Evolutionary conservation across 108 stramenopile genomes (phyloP).

Genomic region (Nitzschia sp.): DNA sequence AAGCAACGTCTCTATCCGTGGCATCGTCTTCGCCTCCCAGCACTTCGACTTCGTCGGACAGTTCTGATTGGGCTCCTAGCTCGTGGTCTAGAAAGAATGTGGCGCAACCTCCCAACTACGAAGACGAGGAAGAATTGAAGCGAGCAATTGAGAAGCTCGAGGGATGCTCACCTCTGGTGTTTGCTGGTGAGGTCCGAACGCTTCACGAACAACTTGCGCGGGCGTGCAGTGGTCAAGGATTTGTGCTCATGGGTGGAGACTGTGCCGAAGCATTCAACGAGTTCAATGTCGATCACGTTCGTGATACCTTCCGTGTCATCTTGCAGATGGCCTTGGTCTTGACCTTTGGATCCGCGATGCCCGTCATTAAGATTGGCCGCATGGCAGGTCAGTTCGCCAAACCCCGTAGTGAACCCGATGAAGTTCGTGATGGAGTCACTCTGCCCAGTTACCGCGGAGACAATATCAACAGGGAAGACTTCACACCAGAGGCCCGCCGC

Average conservation of each 20-base stretch:
- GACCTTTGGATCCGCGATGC: conserved; percentile 95
- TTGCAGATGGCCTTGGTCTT: conserved; percentile 94
- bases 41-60: conserved; percentile 30
- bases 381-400: conserved; percentile 99
- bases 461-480: conserved; percentile 94
- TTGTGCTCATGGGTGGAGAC: conserved; percentile 99
- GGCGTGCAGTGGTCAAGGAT: conserved; percentile 93
- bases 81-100: conserved; percentile 75
- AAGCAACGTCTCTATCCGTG: background rate
- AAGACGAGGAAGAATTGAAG: conserved; percentile 66
- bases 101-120: conserved; percentile 83
- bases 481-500: conserved; percentile 88
- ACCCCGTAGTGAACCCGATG: conserved; percentile 92
- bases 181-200: conserved; percentile 89
- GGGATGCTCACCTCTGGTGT: conserved; percentile 81
- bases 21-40: conserved; percentile 21
- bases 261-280: conserved; percentile 96
- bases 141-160: conserved; percentile 53
- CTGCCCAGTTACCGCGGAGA: conserved; percentile 96
- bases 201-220: conserved; percentile 92
- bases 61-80: conserved; percentile 65
- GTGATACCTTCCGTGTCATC: conserved; percentile 93
- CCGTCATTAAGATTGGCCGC: conserved; percentile 95
- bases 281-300: conserved; percentile 93
- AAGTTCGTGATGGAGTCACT: conserved; percentile 78